Base-by-base conservation (phyloP, 202 grass and related monocot species). In the Setaria italica region DNA sequence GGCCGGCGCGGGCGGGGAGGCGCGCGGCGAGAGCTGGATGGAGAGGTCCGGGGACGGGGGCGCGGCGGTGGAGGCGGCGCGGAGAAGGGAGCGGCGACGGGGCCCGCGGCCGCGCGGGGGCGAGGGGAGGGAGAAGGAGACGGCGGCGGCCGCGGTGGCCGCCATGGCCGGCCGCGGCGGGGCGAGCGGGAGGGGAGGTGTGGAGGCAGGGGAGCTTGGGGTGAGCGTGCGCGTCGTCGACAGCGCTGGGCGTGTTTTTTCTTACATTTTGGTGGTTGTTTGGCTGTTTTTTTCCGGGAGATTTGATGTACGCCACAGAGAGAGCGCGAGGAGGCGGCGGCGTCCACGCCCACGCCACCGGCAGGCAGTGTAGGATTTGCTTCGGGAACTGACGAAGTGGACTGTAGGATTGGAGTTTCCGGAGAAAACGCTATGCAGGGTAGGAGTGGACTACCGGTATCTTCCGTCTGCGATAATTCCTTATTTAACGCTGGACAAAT, bases 281-380 rank as follows among this genome's bases (percentile, higher is more conserved):
- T 42, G 37, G 72, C 19, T 32, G 34, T 66, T 66, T 69, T 76
- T 67, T 58, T 6, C 39, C 39, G 39, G 57, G 49, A 19, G 84
- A 78, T 80, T 90, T 84, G 80, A 70, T 84, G 32, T 76, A 53
- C 68, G 75, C 80, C 89, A 87, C 84, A 90, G 53, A 64, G 42
- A 62, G 9, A 84, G 46, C 60, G 34, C 21, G 60, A 76, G 70
- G 85, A 69, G 76, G 46, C 11, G 69, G 84, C 59, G 43, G 80
- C 85, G 80, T 87, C 89, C 89, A 89, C 87, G 87, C 33, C 76
- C 82, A 90, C 84, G 88, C 15, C 64, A 82, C 79, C 47, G 6
- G n/a, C 10, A 46, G 11, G 15, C 2, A 21, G 15, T 30, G 48
- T 9, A 4, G 11, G 20, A 3, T 1, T 12, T 42, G 0, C 17